phyloP scores from a whole-genome alignment of 495 filamentous ascomycete genomes.

The Aspergillus nidulans region DNA sequence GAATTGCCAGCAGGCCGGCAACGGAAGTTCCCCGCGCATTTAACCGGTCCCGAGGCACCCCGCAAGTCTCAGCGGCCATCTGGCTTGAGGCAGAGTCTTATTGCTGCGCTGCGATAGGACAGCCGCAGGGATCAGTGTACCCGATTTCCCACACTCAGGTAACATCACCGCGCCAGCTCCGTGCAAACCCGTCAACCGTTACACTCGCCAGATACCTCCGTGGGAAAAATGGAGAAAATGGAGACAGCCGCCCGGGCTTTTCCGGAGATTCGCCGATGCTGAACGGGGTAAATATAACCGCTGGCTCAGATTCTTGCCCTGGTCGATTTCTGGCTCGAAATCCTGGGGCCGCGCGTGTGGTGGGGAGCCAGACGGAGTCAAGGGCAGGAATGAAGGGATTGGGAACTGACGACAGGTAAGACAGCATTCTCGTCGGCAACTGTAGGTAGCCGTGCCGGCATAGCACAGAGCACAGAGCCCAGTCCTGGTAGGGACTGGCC shows the following conservation, averaged over 20 bases:
- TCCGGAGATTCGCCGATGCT: slow-evolving; percentile 5
- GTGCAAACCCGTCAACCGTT: neutral
- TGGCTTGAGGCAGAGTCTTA: slow-evolving; percentile 20
- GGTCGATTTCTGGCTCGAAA: neutral
- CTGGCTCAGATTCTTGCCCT: neutral
- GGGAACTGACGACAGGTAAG: neutral
- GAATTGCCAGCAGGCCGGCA: slow-evolving; percentile 11
- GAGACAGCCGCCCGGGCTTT: neutral
- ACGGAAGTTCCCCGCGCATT: slow-evolving; percentile 21
- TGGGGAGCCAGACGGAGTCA: too few relatives aligned
- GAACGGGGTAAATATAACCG: neutral
- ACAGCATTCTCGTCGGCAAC: neutral
- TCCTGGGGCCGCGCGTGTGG: too few relatives aligned
- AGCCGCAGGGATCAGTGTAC: neutral
- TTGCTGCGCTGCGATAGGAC: neutral
- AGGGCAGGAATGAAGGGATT: neutral
- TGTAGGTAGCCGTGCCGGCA: neutral
- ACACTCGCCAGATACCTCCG: neutral
- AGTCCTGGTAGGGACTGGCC: too few relatives aligned
- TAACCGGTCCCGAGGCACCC: slow-evolving; percentile 27
- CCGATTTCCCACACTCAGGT: neutral
- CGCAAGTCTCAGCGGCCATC: slow-evolving; percentile 4
- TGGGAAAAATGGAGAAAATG: neutral
- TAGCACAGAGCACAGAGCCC: neutral
- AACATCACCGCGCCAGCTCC: neutral